These are phyloP conservation scores for Blumeriella jaapii DNA, from an alignment of 2,329 filamentous ascomycete species.

Conservation along the genomic window DNA sequence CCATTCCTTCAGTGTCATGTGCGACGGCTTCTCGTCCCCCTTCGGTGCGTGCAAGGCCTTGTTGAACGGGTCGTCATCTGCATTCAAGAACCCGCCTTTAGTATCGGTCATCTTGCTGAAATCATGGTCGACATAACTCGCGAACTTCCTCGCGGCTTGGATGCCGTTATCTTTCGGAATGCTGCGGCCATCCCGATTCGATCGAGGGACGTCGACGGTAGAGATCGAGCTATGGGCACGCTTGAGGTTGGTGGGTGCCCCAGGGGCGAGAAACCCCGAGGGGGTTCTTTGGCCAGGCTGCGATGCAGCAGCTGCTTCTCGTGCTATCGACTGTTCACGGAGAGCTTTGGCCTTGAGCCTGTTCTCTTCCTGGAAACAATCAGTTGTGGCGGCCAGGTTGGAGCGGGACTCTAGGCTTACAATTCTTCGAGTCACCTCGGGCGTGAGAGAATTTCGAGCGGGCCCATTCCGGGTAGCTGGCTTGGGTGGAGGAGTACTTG, in stretches of 20 bases:
- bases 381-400: not conserved
- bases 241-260: conserved; percentile 55
- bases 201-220: conserved; percentile 37
- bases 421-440: conserved; percentile 43
- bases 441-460: conserved; percentile 37
- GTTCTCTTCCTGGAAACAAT: conserved; percentile 59
- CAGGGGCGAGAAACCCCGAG: conserved; percentile 59
- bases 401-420: conserved; percentile 30
- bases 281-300: conserved; percentile 35
- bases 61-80: conserved; percentile 84
- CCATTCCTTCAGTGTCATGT: conserved; percentile 90
- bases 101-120: conserved; percentile 97
- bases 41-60: conserved; percentile 52
- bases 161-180: conserved; percentile 14
- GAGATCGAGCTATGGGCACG: conserved; percentile 57
- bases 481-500: conserved; percentile 1
- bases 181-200: conserved; percentile 57
- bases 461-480: not conserved
- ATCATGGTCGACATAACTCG: conserved; percentile 94
- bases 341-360: conserved; percentile 81
- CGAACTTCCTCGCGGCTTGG: conserved; percentile 74
- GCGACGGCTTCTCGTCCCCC: conserved; percentile 59
- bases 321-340: conserved; percentile 60
- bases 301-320: conserved; percentile 32
- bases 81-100: conserved; percentile 87